phyloP scores from a whole-genome alignment of 495 filamentous ascomycete species.

The Neurospora sp. region DNA sequence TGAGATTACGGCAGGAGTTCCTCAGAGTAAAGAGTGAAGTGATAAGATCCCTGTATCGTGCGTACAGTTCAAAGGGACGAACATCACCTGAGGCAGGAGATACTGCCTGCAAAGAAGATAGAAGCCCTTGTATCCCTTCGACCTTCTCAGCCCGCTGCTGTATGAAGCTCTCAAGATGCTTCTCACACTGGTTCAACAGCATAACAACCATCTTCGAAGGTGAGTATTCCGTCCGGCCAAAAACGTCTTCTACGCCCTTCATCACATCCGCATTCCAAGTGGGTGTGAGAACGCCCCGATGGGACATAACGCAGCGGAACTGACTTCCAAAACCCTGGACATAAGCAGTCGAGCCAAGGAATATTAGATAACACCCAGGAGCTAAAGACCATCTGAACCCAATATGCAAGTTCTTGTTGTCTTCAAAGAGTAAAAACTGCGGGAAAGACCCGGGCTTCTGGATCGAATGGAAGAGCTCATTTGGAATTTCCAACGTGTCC shows the following conservation, averaged over 20 bases:
- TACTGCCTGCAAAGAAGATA: background rate
- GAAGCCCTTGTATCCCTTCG: background rate
- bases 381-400: too few species aligned
- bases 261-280: background rate
- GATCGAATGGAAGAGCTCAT: too few species aligned
- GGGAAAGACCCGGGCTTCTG: too few species aligned
- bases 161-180: background rate
- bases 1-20: background rate
- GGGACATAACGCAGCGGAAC: background rate
- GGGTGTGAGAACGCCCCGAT: background rate
- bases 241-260: background rate
- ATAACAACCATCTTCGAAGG: accelerated
- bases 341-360: background rate
- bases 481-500: too few species aligned
- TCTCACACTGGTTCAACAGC: background rate
- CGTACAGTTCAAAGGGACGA: background rate
- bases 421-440: too few species aligned
- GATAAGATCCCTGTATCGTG: background rate
- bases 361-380: too few species aligned
- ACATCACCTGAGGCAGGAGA: accelerated
- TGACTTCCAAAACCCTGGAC: too few species aligned
- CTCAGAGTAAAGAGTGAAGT: background rate
- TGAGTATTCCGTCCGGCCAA: background rate
- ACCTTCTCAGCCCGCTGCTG: background rate
- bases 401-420: too few species aligned